Conservation (phyloP, 257 asterid species). For the Plectranthus barbatus region DNA sequence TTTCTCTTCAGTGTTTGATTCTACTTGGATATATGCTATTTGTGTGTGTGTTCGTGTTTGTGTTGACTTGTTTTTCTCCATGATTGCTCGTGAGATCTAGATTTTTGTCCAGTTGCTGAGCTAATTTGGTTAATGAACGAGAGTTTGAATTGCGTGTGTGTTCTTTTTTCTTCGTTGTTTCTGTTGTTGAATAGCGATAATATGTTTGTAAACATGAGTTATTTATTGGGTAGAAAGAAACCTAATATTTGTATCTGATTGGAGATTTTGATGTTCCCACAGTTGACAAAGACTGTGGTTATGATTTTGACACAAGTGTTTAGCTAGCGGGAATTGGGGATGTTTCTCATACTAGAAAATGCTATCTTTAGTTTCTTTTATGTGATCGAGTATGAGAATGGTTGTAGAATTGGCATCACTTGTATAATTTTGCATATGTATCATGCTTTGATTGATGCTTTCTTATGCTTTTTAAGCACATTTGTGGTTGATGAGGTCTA, state of each 20-base stretch:
- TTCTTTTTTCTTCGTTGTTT: background rate
- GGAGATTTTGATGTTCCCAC: background rate
- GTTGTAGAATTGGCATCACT: constrained; percentile 1
- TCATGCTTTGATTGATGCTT: background rate
- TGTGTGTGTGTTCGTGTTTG: background rate
- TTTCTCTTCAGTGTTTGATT: background rate
- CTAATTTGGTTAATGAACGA: background rate
- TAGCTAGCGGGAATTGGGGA: background rate
- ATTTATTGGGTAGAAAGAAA: background rate
- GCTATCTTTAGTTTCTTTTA: background rate
- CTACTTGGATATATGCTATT: background rate
- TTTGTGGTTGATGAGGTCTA: background rate
- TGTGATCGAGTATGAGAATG: background rate
- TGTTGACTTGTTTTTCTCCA: constrained; percentile 5
- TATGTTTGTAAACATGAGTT: background rate
- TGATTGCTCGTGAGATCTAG: background rate
- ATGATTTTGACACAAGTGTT: background rate
- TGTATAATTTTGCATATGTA: background rate
- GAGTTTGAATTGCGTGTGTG: background rate
- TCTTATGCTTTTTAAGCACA: background rate
- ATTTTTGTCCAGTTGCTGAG: background rate
- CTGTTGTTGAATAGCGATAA: background rate
- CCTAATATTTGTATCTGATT: background rate
- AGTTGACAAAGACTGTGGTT: background rate
- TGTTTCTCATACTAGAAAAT: background rate